Conservation (phyloP, 805 yeast genomes). For the Pichia nanzhaoensis region DNA sequence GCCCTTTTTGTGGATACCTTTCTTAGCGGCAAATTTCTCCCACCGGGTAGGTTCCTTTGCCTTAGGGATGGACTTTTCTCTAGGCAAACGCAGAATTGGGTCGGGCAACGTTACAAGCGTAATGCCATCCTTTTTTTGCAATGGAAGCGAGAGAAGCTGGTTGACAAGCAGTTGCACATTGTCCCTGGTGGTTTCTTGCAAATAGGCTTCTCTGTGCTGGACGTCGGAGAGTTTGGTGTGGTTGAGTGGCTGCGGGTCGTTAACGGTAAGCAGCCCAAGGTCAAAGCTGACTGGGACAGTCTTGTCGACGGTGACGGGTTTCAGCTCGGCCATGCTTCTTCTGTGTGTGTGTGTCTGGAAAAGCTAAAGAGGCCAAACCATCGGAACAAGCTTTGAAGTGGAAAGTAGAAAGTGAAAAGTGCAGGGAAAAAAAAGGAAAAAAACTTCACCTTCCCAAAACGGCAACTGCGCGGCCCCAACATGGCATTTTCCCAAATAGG, state of each 20-base stretch:
- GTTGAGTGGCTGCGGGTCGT: slow-evolving; percentile 84
- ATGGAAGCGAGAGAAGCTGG: slow-evolving; percentile 85
- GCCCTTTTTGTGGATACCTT: slow-evolving; percentile 88
- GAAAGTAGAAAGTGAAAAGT: too few relatives aligned
- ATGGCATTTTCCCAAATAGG: too few relatives aligned
- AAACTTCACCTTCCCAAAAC: too few relatives aligned
- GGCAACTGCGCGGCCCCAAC: too few relatives aligned
- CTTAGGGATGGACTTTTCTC: slow-evolving; percentile 95
- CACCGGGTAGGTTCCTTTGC: slow-evolving; percentile 89
- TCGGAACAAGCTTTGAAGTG: background rate
- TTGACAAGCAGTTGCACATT: slow-evolving; percentile 87
- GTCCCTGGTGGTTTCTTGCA: slow-evolving; percentile 72
- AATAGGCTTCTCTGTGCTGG: slow-evolving; percentile 51
- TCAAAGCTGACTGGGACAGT: slow-evolving; percentile 86
- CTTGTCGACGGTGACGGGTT: slow-evolving; percentile 85
- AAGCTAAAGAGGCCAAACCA: background rate
- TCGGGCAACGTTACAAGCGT: slow-evolving; percentile 81
- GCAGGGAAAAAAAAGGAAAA: too few relatives aligned
- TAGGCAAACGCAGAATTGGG: slow-evolving; percentile 74
- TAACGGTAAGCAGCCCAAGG: slow-evolving; percentile 83
- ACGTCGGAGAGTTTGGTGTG: slow-evolving; percentile 47
- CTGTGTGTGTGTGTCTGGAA: background rate
- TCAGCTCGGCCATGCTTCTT: slow-evolving; percentile 22
- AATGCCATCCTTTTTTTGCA: slow-evolving; percentile 73
- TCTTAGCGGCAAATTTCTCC: slow-evolving; percentile 94